These are phyloP conservation scores for Podila horticola DNA, from an alignment of 192 early-diverging fungal genomes.

Conservation along the genomic window DNA sequence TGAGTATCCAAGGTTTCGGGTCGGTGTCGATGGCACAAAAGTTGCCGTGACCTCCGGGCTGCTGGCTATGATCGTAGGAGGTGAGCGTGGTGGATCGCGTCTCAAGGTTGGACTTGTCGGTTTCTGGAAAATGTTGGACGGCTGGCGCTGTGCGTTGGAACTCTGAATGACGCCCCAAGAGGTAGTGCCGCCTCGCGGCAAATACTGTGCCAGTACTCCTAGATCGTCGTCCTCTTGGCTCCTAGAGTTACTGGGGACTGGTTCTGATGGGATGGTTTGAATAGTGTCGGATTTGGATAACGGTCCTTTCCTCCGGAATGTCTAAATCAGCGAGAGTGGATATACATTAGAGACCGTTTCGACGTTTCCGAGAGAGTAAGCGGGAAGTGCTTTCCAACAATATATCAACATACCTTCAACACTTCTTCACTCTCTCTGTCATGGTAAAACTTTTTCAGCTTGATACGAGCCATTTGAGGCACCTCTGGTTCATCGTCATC, in stretches of 20 bases:
- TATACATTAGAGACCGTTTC: background rate
- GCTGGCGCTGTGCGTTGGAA: background rate
- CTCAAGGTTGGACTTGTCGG: slow-evolving; percentile 11
- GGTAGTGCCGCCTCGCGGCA: slow-evolving; percentile 19
- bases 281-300: slow-evolving; percentile 24
- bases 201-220: slow-evolving; percentile 13
- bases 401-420: slow-evolving; percentile 44
- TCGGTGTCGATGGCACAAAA: slow-evolving; percentile 16
- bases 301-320: slow-evolving; percentile 28
- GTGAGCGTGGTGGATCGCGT: background rate
- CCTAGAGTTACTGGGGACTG: background rate
- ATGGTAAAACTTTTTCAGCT: slow-evolving; percentile 38
- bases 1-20: background rate
- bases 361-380: background rate
- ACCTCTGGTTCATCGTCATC: slow-evolving; percentile 20
- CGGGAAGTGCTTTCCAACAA: slow-evolving; percentile 24
- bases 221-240: slow-evolving; percentile 7
- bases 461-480: slow-evolving; percentile 31
- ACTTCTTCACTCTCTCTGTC: slow-evolving; percentile 53
- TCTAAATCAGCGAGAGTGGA: slow-evolving; percentile 1
- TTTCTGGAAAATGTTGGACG: background rate
- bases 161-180: slow-evolving; percentile 32
- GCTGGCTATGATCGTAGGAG: background rate
- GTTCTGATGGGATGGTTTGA: background rate
- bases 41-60: background rate